These are phyloP conservation scores for Camillea tinctor DNA, from an alignment of 2,329 filamentous ascomycete species.

Conservation along the genomic window DNA sequence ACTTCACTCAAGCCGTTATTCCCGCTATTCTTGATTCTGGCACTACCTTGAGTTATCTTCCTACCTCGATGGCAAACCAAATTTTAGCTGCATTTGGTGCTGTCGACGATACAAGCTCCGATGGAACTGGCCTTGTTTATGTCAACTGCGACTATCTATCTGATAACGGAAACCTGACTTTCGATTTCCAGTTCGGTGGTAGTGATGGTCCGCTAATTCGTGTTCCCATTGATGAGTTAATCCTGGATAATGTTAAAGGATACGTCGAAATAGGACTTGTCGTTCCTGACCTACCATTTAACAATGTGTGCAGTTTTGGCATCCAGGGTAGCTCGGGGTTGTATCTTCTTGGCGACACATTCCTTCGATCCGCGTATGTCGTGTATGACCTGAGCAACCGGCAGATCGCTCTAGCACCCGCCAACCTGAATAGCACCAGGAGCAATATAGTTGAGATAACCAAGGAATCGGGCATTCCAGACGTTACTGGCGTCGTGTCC, in stretches of 20 bases:
- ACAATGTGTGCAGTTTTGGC: conserved; percentile 53
- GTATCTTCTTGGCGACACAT: conserved; percentile 48
- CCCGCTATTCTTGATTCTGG: conserved; percentile 67
- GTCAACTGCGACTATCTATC: conserved; percentile 40
- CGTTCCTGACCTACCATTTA: conserved; percentile 37
- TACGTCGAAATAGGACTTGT: conserved; percentile 24
- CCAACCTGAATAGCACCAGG: conserved; percentile 47
- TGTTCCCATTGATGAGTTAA: conserved; percentile 35
- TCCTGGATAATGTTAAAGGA: conserved; percentile 38
- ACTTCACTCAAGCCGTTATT: conserved; percentile 21
- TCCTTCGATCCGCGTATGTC: conserved; percentile 50
- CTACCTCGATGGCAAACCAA: conserved; percentile 44
- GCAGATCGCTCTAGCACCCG: conserved; percentile 51
- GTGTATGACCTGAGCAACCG: conserved; percentile 54
- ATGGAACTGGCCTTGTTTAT: conserved; percentile 37
- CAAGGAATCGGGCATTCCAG: conserved; percentile 39
- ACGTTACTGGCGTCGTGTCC: conserved; percentile 43
- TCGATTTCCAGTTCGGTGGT: conserved; percentile 43
- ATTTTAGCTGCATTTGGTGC: conserved; percentile 41
- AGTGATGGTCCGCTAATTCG: conserved; percentile 31
- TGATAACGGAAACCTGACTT: conserved; percentile 28
- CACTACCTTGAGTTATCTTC: conserved; percentile 63
- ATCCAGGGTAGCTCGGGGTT: conserved; percentile 42
- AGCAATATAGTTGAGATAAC: conserved; percentile 47
- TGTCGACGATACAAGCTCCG: conserved; percentile 33